A percentile compares a stretch with the other conserved stretches of the same genome.
Conservation (phyloP, 2,329 filamentous ascomycete species). For the Fusarium camptoceras region DNA sequence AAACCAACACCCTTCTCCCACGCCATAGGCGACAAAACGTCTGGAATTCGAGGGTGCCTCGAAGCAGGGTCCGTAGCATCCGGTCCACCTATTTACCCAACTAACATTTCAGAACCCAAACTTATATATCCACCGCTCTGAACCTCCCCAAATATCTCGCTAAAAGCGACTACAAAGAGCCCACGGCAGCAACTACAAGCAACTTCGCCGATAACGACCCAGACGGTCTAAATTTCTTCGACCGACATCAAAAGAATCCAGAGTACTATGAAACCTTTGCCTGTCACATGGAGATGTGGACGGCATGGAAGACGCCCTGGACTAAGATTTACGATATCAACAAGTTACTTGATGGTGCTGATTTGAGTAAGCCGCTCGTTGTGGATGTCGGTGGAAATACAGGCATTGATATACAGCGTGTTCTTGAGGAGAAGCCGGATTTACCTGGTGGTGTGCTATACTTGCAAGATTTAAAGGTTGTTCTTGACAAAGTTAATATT, state of each 20-base stretch:
- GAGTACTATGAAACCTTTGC: constrained; percentile 35
- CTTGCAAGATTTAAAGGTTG: constrained; percentile 34
- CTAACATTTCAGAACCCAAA: constrained; percentile 15
- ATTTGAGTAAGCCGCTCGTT: constrained; percentile 17
- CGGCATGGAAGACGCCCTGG: constrained; percentile 36
- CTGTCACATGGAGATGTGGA: constrained; percentile 37
- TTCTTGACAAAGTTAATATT: constrained; percentile 4
- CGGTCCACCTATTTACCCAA: accelerated
- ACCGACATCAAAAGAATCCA: constrained; percentile 30
- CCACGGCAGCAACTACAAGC: constrained; percentile 12
- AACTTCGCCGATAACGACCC: constrained; percentile 26
- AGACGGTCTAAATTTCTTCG: constrained; percentile 34
- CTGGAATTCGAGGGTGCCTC: constrained; percentile 33
- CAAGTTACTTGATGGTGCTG: constrained; percentile 16
- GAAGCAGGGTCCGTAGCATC: constrained; percentile 19
- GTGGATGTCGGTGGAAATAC: constrained; percentile 38
- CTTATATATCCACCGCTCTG: constrained; percentile 32
- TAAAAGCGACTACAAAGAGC: constrained; percentile 24
- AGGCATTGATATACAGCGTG: constrained; percentile 27
- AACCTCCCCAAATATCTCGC: constrained; percentile 36
- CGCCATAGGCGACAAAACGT: constrained; percentile 35
- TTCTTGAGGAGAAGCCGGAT: constrained; percentile 15
- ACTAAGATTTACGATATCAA: constrained; percentile 32
- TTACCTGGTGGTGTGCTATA: constrained; percentile 11
- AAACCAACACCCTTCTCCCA: constrained; percentile 29